Conservation (phyloP, 352 stramenopile genomes). For the Halophytophthora batemanensis region DNA sequence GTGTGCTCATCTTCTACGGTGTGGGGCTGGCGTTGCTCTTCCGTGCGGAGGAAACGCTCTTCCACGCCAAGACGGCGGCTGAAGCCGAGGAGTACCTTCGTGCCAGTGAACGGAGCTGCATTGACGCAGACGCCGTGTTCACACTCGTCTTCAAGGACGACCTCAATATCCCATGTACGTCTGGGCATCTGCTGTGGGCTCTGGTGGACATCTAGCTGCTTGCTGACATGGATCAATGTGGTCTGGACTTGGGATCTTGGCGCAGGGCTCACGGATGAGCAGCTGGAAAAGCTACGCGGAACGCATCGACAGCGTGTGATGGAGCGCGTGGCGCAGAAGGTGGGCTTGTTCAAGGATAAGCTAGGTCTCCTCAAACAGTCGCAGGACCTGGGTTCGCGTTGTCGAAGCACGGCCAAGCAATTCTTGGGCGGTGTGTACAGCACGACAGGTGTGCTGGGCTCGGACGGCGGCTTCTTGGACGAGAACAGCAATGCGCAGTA, state of each 20-base stretch:
- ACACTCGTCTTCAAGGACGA: slow-evolving; percentile 77
- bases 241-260: not conserved
- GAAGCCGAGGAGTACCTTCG: slow-evolving; percentile 55
- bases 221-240: not conserved
- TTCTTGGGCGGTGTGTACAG: slow-evolving; percentile 26
- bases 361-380: slow-evolving; percentile 50
- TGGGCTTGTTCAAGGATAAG: slow-evolving; percentile 43
- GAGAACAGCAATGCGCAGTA: not conserved
- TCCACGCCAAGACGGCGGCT: slow-evolving; percentile 44
- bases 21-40: slow-evolving; percentile 67
- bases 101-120: slow-evolving; percentile 53
- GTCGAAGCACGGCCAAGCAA: slow-evolving; percentile 30
- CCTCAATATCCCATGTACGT: slow-evolving; percentile 72
- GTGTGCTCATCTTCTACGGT: slow-evolving; percentile 66
- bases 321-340: slow-evolving; percentile 50
- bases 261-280: slow-evolving; percentile 61
- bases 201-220: not conserved
- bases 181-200: not conserved
- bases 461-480: slow-evolving; percentile 1
- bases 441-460: slow-evolving; percentile 8
- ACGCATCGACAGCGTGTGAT: slow-evolving; percentile 53
- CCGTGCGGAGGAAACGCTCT: slow-evolving; percentile 63
- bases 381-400: slow-evolving; percentile 44
- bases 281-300: slow-evolving; percentile 55
- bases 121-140: slow-evolving; percentile 72